Evolutionary conservation across 2,329 filamentous ascomycete species (phyloP).

Genomic region (Colletotrichum euphorbiae): DNA sequence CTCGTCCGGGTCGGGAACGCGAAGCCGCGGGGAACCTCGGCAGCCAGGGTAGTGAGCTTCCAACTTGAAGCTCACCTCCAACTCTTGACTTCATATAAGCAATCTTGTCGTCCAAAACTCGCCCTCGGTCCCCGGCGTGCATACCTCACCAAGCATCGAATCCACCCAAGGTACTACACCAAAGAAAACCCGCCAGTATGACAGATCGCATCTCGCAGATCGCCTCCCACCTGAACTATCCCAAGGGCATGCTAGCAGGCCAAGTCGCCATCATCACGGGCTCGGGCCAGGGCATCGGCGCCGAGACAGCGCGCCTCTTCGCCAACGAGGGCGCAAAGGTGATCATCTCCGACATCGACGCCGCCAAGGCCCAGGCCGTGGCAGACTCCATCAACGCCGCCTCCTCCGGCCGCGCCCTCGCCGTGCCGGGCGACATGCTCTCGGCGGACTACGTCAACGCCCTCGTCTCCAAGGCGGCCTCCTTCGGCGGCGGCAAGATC

Average conservation of each 20-base stretch:
- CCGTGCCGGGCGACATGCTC: slow-evolving; percentile 82
- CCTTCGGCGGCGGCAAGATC: slow-evolving; percentile 88
- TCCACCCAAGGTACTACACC: not conserved
- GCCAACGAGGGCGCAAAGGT: slow-evolving; percentile 91
- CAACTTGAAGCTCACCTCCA: slow-evolving; percentile 11
- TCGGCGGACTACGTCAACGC: slow-evolving; percentile 75
- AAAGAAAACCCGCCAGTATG: slow-evolving; percentile 48
- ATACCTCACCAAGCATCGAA: not conserved
- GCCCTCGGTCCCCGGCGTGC: not conserved
- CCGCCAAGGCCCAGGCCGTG: slow-evolving; percentile 75
- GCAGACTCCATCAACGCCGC: slow-evolving; percentile 74
- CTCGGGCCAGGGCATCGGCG: slow-evolving; percentile 87
- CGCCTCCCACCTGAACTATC: slow-evolving; percentile 83
- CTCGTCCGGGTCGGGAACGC: slow-evolving; percentile 11
- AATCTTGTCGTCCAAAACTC: not conserved
- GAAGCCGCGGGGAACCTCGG: slow-evolving; percentile 42
- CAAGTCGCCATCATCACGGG: slow-evolving; percentile 92
- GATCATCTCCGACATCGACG: slow-evolving; percentile 85
- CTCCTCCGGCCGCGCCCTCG: slow-evolving; percentile 71
- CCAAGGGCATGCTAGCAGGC: slow-evolving; percentile 79
- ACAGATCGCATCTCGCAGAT: slow-evolving; percentile 76
- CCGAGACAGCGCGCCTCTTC: slow-evolving; percentile 83
- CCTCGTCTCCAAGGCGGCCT: slow-evolving; percentile 80
- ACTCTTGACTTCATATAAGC: not conserved
- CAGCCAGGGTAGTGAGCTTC: slow-evolving; percentile 14